These are phyloP conservation scores for Xylaria sp. DNA, from an alignment of 2,329 filamentous ascomycete species.

Conservation along the genomic window DNA sequence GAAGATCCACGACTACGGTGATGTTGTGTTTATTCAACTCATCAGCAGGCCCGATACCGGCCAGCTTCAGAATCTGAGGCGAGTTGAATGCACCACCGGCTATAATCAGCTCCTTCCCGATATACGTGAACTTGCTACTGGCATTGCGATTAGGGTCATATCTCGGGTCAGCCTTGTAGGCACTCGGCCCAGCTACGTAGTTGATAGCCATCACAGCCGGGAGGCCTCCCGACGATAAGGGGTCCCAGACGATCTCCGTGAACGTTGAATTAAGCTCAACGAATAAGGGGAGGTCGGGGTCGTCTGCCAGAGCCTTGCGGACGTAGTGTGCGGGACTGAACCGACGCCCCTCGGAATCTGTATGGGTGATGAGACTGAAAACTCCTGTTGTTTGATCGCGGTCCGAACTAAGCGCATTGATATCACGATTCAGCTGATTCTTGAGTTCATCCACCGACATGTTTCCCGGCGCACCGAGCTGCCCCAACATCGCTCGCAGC, in stretches of 20 bases:
- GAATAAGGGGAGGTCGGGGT: constrained; percentile 30
- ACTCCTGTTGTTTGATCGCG: constrained; percentile 33
- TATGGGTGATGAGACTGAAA: constrained; percentile 33
- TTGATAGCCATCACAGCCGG: constrained; percentile 33
- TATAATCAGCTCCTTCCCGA: constrained; percentile 53
- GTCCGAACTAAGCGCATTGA: constrained; percentile 28
- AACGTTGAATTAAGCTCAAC: constrained; percentile 29
- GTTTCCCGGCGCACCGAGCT: constrained; percentile 24
- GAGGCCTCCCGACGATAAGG: constrained; percentile 23
- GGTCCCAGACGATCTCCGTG: constrained; percentile 33
- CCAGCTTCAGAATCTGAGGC: constrained; percentile 56
- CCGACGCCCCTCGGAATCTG: constrained; percentile 23
- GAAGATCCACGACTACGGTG: constrained; percentile 54
- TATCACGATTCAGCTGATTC: constrained; percentile 30
- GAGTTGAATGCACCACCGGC: constrained; percentile 58
- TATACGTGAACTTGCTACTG: constrained; percentile 43
- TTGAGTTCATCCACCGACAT: constrained; percentile 29
- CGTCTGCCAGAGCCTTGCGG: constrained; percentile 26
- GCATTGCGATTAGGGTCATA: constrained; percentile 33
- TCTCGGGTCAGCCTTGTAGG: constrained; percentile 33
- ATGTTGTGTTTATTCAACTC: constrained; percentile 46
- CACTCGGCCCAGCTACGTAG: constrained; percentile 31
- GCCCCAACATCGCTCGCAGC: constrained; percentile 24
- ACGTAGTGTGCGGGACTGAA: constrained; percentile 34
- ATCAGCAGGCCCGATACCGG: constrained; percentile 47